A percentile compares a stretch with the other conserved stretches of the same genome.
phyloP scores from a whole-genome alignment of 2,329 filamentous ascomycete genomes.

The Fusarium floridanum region DNA sequence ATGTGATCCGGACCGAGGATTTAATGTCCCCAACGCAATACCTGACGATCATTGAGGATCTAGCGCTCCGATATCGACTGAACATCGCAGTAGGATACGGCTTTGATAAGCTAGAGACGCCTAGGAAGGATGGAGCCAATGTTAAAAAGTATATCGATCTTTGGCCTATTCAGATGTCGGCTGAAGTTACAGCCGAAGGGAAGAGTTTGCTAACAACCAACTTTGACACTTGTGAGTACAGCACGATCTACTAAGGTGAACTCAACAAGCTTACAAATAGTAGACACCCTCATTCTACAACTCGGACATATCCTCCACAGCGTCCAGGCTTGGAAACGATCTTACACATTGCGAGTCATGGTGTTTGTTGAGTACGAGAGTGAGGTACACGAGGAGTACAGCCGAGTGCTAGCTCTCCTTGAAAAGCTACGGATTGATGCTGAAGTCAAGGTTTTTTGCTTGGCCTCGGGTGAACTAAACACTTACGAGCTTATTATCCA shows the following conservation, averaged over 20 bases:
- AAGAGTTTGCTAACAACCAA: slow-evolving; percentile 84
- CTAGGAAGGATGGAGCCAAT: slow-evolving; percentile 68
- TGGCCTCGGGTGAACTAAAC: slow-evolving; percentile 78
- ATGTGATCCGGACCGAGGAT: slow-evolving; percentile 75
- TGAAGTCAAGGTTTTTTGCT: slow-evolving; percentile 83
- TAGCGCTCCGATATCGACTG: slow-evolving; percentile 81
- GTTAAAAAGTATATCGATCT: slow-evolving; percentile 86
- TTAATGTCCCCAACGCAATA: slow-evolving; percentile 80
- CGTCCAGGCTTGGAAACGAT: slow-evolving; percentile 82
- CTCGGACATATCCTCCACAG: slow-evolving; percentile 87
- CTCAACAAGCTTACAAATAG: slow-evolving; percentile 15
- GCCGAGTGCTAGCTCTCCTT: slow-evolving; percentile 78
- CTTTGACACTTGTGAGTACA: slow-evolving; percentile 83
- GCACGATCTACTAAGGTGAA: not conserved
- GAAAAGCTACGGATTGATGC: slow-evolving; percentile 87
- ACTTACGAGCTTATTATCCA: slow-evolving; percentile 86
- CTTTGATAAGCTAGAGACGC: slow-evolving; percentile 81
- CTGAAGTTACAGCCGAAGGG: slow-evolving; percentile 77
- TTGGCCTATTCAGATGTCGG: slow-evolving; percentile 95
- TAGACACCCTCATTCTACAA: slow-evolving; percentile 84
- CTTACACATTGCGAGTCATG: slow-evolving; percentile 79
- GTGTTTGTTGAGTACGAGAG: slow-evolving; percentile 92
- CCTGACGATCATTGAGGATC: slow-evolving; percentile 84
- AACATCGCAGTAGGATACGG: slow-evolving; percentile 89
- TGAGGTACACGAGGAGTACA: slow-evolving; percentile 83